phyloP scores from a whole-genome alignment of 176 grass and related monocot species.

The Areca catechu region DNA sequence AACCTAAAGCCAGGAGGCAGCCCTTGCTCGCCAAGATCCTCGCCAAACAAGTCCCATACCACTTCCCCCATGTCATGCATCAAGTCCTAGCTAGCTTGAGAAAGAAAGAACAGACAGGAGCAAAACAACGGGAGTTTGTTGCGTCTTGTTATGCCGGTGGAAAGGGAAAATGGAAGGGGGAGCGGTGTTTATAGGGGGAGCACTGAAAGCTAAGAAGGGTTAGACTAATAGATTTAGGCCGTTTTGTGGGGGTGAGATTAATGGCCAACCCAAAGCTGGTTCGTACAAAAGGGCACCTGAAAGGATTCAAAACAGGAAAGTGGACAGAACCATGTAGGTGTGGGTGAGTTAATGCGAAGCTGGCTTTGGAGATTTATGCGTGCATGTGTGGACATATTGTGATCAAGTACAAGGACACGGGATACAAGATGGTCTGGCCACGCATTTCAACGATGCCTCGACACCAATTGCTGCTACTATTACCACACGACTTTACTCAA shows the following conservation, averaged over 20 bases:
- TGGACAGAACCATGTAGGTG: conserved; percentile 23
- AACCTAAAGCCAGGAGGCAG: conserved; percentile 90
- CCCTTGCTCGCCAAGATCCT: conserved; percentile 64
- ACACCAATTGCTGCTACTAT: conserved; percentile 31
- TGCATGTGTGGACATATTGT: conserved; percentile 36
- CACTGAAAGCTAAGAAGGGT: conserved; percentile 37
- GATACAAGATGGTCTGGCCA: too few relatives aligned
- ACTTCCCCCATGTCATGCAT: conserved; percentile 52
- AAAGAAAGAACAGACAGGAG: neutral
- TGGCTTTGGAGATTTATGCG: conserved; percentile 38
- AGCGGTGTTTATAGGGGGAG: conserved; percentile 35
- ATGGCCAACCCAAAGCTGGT: too few relatives aligned
- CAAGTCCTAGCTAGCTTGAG: neutral
- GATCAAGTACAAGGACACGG: conserved; percentile 21
- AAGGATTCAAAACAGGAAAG: conserved; percentile 52
- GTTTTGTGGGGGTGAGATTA: neutral
- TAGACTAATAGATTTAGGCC: conserved; percentile 7
- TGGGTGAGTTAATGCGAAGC: conserved; percentile 23
- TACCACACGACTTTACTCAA: conserved; percentile 16
- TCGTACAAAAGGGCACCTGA: conserved; percentile 28
- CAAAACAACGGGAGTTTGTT: too few relatives aligned
- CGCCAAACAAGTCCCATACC: conserved; percentile 63
- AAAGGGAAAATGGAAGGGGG: conserved; percentile 15
- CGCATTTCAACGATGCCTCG: conserved; percentile 13
- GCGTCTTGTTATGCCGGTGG: neutral